These are phyloP conservation scores for Vinca minor DNA, from an alignment of 257 asterid genomes.

Conservation along the genomic window DNA sequence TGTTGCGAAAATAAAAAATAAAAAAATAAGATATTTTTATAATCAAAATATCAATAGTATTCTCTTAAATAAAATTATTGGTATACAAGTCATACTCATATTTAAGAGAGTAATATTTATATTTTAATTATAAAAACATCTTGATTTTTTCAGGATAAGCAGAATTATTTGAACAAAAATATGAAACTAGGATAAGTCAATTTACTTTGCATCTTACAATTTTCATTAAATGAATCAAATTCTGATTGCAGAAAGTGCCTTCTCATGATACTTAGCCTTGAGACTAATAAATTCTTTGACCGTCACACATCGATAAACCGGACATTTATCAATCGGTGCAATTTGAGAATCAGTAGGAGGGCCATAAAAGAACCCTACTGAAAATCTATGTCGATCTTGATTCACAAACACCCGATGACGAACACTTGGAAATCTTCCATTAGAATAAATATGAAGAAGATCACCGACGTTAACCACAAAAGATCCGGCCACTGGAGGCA, in stretches of 20 bases:
- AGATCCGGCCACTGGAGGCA: constrained; percentile 40
- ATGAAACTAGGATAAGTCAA: too few relatives aligned
- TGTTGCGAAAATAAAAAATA: too few relatives aligned
- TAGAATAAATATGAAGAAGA: constrained; percentile 57
- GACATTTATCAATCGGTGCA: constrained; percentile 35
- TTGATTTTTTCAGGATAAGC: too few relatives aligned
- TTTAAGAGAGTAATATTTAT: too few relatives aligned
- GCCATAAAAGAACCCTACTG: constrained; percentile 51
- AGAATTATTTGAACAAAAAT: too few relatives aligned
- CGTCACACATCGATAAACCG: constrained; percentile 34
- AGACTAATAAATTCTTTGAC: constrained; percentile 52
- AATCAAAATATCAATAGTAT: too few relatives aligned
- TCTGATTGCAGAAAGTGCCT: constrained; percentile 37
- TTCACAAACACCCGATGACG: constrained; percentile 65
- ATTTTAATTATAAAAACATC: too few relatives aligned
- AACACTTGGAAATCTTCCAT: constrained; percentile 35
- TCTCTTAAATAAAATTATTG: too few relatives aligned
- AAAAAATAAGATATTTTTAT: too few relatives aligned
- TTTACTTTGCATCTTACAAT: too few relatives aligned
- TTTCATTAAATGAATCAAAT: background rate
- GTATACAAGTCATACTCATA: too few relatives aligned
- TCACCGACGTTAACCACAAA: constrained; percentile 63
- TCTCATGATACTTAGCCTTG: constrained; percentile 52
- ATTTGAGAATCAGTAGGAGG: constrained; percentile 39
- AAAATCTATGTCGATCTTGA: constrained; percentile 32